phyloP scores from a whole-genome alignment of 2,329 filamentous ascomycete species.

The Botrytis medusae region DNA sequence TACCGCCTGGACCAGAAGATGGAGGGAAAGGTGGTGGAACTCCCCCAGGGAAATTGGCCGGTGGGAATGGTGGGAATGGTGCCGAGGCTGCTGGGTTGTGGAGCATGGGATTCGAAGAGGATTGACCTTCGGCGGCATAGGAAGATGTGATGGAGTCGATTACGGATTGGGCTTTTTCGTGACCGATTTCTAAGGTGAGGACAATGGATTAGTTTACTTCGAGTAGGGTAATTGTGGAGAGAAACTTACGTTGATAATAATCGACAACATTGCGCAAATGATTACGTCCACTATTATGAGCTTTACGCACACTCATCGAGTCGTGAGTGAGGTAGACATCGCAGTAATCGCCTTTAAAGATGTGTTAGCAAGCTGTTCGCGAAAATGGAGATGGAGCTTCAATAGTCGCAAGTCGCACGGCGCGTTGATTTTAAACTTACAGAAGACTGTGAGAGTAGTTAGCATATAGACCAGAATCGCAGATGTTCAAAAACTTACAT shows the following conservation, averaged over 20 bases:
- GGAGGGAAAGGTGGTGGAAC: conserved; percentile 14
- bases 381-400: conserved; percentile 7
- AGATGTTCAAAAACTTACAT: conserved; percentile 59
- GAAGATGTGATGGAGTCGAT: conserved; percentile 97
- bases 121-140: conserved; percentile 91
- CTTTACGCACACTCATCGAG: conserved; percentile 99
- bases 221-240: neutral
- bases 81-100: conserved; percentile 50
- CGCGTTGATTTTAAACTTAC: conserved; percentile 46
- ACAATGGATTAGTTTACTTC: neutral
- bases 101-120: conserved; percentile 81
- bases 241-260: conserved; percentile 83
- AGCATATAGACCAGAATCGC: conserved; percentile 35
- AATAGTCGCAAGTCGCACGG: conserved; percentile 12
- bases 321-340: conserved; percentile 99
- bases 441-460: conserved; percentile 63
- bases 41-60: conserved; percentile 55
- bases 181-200: conserved; percentile 75
- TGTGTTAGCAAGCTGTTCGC: conserved; percentile 21
- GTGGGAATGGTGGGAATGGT: conserved; percentile 46
- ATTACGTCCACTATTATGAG: conserved; percentile 94
- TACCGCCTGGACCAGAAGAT: conserved; percentile 18
- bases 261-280: conserved; percentile 96
- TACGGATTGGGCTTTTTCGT: conserved; percentile 97
- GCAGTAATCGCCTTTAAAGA: conserved; percentile 78